Percentiles rank a stretch among this genome's conserved stretches.
Conservation (phyloP, 2,329 filamentous ascomycete genomes). For the Penicillium sp. region DNA sequence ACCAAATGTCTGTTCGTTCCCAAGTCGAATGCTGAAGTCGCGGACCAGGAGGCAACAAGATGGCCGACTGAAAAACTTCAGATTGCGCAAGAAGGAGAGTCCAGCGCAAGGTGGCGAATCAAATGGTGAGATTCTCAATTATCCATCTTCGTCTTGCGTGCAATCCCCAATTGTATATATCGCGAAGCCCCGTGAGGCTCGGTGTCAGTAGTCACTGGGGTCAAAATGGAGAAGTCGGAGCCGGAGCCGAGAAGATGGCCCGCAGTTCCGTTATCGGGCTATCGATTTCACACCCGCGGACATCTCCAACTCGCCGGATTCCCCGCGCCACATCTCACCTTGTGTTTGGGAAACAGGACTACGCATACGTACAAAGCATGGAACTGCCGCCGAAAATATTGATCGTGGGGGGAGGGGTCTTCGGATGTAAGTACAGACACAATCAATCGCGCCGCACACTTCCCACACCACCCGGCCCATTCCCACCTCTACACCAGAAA, state of each 20-base stretch:
- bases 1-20: not conserved
- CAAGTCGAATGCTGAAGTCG: too few species aligned
- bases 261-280: constrained; percentile 16
- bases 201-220: not conserved
- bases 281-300: constrained; percentile 1
- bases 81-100: too few species aligned
- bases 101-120: not conserved
- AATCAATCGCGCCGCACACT: not conserved
- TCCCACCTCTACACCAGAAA: constrained; percentile 4
- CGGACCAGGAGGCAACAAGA: not conserved
- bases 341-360: not conserved
- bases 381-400: constrained; percentile 38
- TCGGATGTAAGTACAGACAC: constrained; percentile 40
- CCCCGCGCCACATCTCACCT: not conserved
- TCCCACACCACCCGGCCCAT: not conserved
- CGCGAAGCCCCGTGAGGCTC: not conserved
- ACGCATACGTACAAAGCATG: constrained; percentile 16
- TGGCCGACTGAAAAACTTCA: too few species aligned
- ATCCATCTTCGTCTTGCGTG: too few species aligned
- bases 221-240: constrained; percentile 4
- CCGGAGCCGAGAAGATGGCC: not conserved
- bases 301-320: constrained; percentile 4
- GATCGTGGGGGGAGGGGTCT: constrained; percentile 45
- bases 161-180: not conserved
- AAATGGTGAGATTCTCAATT: too few species aligned